Evolutionary conservation across 352 stramenopile species (phyloP).

Genomic region (Pythium oligandrum): DNA sequence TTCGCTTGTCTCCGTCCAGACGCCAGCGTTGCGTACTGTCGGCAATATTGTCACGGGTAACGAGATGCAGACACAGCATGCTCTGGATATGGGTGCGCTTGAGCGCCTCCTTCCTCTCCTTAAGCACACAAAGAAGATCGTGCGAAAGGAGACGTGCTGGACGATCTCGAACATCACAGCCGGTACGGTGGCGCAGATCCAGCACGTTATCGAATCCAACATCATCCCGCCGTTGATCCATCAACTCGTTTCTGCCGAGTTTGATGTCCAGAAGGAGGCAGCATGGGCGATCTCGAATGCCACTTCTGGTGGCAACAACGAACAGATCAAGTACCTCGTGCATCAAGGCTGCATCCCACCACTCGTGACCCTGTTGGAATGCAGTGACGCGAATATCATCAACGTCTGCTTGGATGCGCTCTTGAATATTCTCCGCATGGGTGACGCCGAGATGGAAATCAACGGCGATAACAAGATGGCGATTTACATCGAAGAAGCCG

Average conservation of each 20-base stretch:
- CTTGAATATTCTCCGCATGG: slow-evolving; percentile 90
- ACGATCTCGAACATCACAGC: slow-evolving; percentile 81
- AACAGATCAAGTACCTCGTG: slow-evolving; percentile 97
- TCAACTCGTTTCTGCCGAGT: slow-evolving; percentile 54
- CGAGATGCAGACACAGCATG: slow-evolving; percentile 65
- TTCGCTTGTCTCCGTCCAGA: slow-evolving; percentile 91
- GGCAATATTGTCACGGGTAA: slow-evolving; percentile 98
- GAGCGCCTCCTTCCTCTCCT: slow-evolving; percentile 54
- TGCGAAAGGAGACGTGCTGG: slow-evolving; percentile 84
- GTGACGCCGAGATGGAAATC: slow-evolving; percentile 85
- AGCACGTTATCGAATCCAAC: slow-evolving; percentile 75
- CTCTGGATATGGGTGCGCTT: slow-evolving; percentile 53
- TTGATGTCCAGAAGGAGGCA: slow-evolving; percentile 83
- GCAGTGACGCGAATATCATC: slow-evolving; percentile 95
- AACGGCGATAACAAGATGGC: slow-evolving; percentile 93
- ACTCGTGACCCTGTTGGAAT: slow-evolving; percentile 93
- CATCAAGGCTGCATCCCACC: slow-evolving; percentile 95
- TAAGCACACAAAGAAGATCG: slow-evolving; percentile 74
- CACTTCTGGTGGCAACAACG: slow-evolving; percentile 62
- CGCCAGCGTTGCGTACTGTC: slow-evolving; percentile 94
- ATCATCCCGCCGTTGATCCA: slow-evolving; percentile 65
- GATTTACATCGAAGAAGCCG: slow-evolving; percentile 93
- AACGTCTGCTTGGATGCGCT: slow-evolving; percentile 97
- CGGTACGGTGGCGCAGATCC: slow-evolving; percentile 63
- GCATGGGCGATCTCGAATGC: slow-evolving; percentile 84